Base-by-base conservation (phyloP, 1,139 yeast genomes). In the Saccharomyces hybrid region DNA sequence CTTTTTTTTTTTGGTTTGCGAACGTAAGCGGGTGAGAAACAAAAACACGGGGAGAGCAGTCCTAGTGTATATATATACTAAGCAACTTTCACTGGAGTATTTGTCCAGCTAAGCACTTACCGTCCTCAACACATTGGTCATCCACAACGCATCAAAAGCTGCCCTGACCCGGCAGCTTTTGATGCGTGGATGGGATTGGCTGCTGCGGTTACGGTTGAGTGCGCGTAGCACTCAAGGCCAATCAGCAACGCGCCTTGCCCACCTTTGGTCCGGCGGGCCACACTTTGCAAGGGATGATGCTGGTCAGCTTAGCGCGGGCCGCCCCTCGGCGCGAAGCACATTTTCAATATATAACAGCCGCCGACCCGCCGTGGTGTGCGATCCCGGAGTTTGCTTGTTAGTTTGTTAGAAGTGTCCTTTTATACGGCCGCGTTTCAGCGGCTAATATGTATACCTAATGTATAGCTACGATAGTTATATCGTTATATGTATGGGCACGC, bases 181-280 rank as follows among this genome's bases (percentile, higher is more conserved):
- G n/a, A n/a, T n/a, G n/a, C n/a, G n/a, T n/a, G n/a, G n/a, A n/a
- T n/a, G n/a, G n/a, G 44, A 38, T 38, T 38, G 44, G 44, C 44
- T 38, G 44, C 19, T 38, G 44, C 44, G 24, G 44, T 16, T 38
- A n/a, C 19, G 44, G 44, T 38, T 38, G 44, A 38, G 44, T n/a
- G n/a, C 3, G 6, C 44, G 44, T 38, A 9, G 44, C 19, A 7
- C 44, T 38, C 44, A n/a, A 38, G 26, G 44, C 44, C 44, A 38
- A 38, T 38, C 44, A 38, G n/a, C 44, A 38, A 24, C 44, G 44
- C 44, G 44, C 24, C 9, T 16, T 16, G 44, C 44, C 44, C 44
- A n/a, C 44, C 44, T 38, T 38, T 38, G 44, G 44, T 24, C 44
- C 44, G 44, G 44, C 44, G 44, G 44, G 44, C 44, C 44, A 24